A percentile compares a stretch with the other conserved stretches of the same genome.
These are phyloP conservation scores for Quercus tomentella DNA, from an alignment of 331 rosid genomes.

Conservation along the genomic window DNA sequence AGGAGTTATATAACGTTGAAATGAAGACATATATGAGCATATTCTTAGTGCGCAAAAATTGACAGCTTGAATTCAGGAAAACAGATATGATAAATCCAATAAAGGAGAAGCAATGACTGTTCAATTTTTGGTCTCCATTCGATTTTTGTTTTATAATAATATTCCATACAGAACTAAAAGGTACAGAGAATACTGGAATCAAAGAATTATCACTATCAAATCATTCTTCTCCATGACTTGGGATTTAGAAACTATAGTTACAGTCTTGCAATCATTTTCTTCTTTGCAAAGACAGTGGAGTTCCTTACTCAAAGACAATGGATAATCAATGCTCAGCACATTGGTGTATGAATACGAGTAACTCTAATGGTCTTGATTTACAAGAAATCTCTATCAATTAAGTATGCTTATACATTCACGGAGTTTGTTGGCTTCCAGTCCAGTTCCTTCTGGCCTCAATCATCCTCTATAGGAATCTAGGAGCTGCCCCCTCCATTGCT, in stretches of 20 bases:
- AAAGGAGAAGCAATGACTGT: not conserved
- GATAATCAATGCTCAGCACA: conserved; percentile 74
- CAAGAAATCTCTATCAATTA: conserved; percentile 42
- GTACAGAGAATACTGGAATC: conserved; percentile 17
- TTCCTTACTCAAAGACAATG: conserved; percentile 80
- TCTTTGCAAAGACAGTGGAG: conserved; percentile 73
- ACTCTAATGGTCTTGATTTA: conserved; percentile 67
- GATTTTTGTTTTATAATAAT: not conserved
- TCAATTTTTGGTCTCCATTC: not conserved
- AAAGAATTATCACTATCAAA: conserved; percentile 7
- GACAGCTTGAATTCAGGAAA: not conserved
- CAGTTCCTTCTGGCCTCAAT: conserved; percentile 69
- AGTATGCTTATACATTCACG: conserved; percentile 62
- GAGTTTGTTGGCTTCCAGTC: conserved; percentile 87
- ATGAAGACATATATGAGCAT: conserved; percentile 25
- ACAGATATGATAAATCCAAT: not conserved
- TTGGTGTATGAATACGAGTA: conserved; percentile 62
- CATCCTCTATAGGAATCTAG: conserved; percentile 72
- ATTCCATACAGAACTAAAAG: too few species aligned
- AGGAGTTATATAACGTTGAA: not conserved
- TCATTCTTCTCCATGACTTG: conserved; percentile 27
- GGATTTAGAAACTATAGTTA: conserved; percentile 30
- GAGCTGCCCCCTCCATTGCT: conserved; percentile 61
- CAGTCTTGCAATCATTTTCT: conserved; percentile 68
- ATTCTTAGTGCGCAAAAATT: not conserved